Percentiles rank a stretch among this genome's conserved stretches.
Conservation (phyloP, 257 asterid species). For the Agastache rugosa region DNA sequence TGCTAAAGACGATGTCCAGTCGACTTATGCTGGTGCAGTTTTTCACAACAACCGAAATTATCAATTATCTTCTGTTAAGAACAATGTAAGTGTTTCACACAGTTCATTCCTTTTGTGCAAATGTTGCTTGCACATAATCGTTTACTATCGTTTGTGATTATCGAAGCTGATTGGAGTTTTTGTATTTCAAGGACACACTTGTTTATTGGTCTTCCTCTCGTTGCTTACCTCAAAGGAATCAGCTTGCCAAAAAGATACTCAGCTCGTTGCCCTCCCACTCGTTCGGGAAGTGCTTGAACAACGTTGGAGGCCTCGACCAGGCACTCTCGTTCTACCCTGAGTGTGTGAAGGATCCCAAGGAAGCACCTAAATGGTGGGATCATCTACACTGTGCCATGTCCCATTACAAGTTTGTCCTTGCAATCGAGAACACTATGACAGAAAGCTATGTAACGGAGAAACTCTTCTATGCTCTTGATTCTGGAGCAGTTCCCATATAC, state of each 20-base stretch:
- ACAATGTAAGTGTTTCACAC: constrained; percentile 58
- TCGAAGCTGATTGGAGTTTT: constrained; percentile 18
- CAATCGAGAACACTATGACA: constrained; percentile 86
- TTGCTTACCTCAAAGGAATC: constrained; percentile 82
- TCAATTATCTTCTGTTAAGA: constrained; percentile 63
- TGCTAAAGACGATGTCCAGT: constrained; percentile 90
- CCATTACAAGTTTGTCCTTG: constrained; percentile 90
- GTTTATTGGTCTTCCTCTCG: constrained; percentile 99
- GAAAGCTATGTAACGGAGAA: constrained; percentile 97
- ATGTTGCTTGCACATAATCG: neutral
- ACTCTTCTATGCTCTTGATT: constrained; percentile 86
- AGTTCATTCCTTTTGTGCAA: neutral
- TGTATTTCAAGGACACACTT: constrained; percentile 67
- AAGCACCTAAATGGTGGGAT: constrained; percentile 92
- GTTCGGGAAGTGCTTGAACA: constrained; percentile 95
- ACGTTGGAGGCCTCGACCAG: constrained; percentile 83
- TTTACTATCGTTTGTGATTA: neutral
- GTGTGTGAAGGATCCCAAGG: constrained; percentile 63
- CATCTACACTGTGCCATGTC: constrained; percentile 98
- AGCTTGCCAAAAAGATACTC: constrained; percentile 74
- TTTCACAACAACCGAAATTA: constrained; percentile 88
- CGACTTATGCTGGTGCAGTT: constrained; percentile 90
- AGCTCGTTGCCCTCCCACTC: constrained; percentile 78
- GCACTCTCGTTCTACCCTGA: constrained; percentile 79
- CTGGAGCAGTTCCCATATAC: constrained; percentile 94